Percentiles rank a stretch among this genome's conserved stretches.
Conservation (phyloP, 2,329 filamentous ascomycete species). For the Xylaria sp. region DNA sequence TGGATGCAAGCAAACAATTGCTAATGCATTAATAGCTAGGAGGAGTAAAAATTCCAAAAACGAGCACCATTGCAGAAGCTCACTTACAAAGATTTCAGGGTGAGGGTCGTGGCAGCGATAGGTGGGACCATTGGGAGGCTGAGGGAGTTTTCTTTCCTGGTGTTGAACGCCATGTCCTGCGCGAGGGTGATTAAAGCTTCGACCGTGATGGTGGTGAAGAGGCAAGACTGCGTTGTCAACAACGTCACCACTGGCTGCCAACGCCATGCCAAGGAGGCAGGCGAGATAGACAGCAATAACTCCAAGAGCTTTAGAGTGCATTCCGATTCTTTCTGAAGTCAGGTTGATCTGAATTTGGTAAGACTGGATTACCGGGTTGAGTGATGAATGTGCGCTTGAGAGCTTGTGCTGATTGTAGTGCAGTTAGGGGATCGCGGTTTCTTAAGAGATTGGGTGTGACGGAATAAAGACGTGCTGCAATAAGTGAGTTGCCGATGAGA, state of each 20-base stretch:
- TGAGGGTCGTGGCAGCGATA: conserved; percentile 41
- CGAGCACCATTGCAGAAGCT: neutral
- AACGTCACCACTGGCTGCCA: conserved; percentile 10
- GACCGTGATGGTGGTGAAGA: conserved; percentile 7
- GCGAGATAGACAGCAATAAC: conserved; percentile 16
- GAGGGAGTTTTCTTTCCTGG: conserved; percentile 3
- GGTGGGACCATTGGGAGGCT: conserved; percentile 27
- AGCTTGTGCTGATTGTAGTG: neutral
- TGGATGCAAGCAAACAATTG: neutral
- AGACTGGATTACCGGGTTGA: neutral
- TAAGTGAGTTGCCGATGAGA: neutral
- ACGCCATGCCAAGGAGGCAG: conserved; percentile 17
- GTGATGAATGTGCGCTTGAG: neutral
- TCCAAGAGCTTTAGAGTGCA: conserved; percentile 14
- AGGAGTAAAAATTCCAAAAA: neutral
- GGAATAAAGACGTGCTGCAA: neutral
- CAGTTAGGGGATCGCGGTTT: neutral
- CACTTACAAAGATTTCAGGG: conserved; percentile 38
- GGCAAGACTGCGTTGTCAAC: neutral
- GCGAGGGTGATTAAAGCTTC: neutral
- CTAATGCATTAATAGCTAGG: neutral
- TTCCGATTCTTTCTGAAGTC: neutral
- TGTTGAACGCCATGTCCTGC: neutral
- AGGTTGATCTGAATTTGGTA: neutral
- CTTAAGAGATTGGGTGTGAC: neutral